Percentiles rank a stretch among this genome's conserved stretches.
Conservation (phyloP, 768 basidiomycete genomes). For the Crassisporium funariophilum region DNA sequence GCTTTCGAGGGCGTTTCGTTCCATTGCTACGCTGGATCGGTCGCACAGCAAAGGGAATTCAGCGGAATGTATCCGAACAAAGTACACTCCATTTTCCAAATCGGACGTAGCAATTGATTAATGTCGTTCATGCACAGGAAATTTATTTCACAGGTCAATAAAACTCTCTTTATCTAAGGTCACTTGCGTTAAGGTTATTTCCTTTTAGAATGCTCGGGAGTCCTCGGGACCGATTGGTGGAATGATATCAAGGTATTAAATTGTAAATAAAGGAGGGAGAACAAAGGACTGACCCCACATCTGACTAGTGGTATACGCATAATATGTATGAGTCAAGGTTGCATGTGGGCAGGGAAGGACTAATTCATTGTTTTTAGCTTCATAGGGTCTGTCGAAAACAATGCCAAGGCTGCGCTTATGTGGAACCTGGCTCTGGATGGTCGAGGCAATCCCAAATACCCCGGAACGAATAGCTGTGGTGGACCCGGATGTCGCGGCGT, state of each 20-base stretch:
- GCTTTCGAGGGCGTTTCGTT: constrained; percentile 68
- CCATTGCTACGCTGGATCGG: constrained; percentile 65
- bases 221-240: constrained; percentile 71
- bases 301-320: constrained; percentile 60
- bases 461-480: constrained; percentile 60
- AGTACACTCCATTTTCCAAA: constrained; percentile 26
- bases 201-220: constrained; percentile 59
- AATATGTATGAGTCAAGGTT: constrained; percentile 46
- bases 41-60: constrained; percentile 55
- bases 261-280: neutral
- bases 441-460: constrained; percentile 58
- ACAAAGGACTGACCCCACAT: neutral
- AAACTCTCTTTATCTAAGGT: neutral
- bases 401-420: constrained; percentile 53
- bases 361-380: constrained; percentile 13
- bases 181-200: too few species aligned
- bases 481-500: constrained; percentile 64
- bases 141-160: constrained; percentile 44
- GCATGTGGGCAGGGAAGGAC: neutral
- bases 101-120: neutral
- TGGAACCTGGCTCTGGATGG: constrained; percentile 73
- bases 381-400: constrained; percentile 37
- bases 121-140: constrained; percentile 32
- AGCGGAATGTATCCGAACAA: constrained; percentile 54
- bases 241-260: constrained; percentile 63